phyloP scores from a whole-genome alignment of 2,329 filamentous ascomycete species.

The Epichloe sylvatica region DNA sequence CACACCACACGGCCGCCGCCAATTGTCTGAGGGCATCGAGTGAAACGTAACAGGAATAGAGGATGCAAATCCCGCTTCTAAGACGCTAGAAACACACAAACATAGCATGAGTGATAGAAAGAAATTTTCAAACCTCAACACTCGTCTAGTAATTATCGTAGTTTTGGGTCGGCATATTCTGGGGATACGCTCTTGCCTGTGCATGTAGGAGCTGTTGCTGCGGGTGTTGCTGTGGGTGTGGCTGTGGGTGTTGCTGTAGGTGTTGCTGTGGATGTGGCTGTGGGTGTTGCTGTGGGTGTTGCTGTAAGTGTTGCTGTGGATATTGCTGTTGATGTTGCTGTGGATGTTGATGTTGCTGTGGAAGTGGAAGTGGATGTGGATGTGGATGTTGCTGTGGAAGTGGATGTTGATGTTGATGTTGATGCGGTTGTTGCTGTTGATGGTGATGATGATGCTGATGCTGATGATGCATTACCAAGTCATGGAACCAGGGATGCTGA shows the following conservation, averaged over 20 bases:
- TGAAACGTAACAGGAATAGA: background rate
- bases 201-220: slow-evolving; percentile 24
- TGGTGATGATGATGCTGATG: slow-evolving; percentile 20
- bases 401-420: no score
- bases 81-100: background rate
- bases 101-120: background rate
- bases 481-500: slow-evolving; percentile 83
- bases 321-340: slow-evolving; percentile 21
- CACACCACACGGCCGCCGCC: background rate
- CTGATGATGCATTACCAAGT: slow-evolving; percentile 43
- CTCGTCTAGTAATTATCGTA: slow-evolving; percentile 22
- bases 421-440: slow-evolving; percentile 15
- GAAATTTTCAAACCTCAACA: background rate
- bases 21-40: background rate
- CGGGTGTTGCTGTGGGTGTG: slow-evolving; percentile 16
- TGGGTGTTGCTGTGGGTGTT: slow-evolving; percentile 11
- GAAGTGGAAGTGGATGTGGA: slow-evolving; percentile 30
- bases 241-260: slow-evolving; percentile 26
- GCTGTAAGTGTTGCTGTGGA: background rate
- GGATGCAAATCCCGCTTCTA: background rate
- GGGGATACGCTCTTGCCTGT: slow-evolving; percentile 27
- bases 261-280: slow-evolving; percentile 35
- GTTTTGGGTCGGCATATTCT: slow-evolving; percentile 24
- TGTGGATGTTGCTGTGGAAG: background rate
- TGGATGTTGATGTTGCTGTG: slow-evolving; percentile 31